Conservation (phyloP, 2,329 filamentous ascomycete species). For the Aspergillus costaricaensis region DNA sequence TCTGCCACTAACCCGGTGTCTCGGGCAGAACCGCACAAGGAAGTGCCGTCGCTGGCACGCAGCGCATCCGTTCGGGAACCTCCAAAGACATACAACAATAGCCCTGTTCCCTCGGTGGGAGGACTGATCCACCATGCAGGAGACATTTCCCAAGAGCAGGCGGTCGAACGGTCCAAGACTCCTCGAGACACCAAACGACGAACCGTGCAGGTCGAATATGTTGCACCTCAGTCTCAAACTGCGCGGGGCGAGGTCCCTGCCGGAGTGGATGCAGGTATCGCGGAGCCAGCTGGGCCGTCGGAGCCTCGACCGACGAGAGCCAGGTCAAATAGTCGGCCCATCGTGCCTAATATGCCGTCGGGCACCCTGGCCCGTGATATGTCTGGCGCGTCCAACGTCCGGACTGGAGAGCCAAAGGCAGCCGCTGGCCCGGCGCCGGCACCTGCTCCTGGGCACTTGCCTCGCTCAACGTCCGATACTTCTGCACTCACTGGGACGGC, state of each 20-base stretch:
- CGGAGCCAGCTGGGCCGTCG: slow-evolving; percentile 20
- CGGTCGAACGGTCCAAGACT: slow-evolving; percentile 64
- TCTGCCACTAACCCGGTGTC: slow-evolving; percentile 9
- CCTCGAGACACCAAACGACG: slow-evolving; percentile 83
- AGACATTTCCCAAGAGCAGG: slow-evolving; percentile 68
- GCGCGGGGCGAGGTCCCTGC: slow-evolving; percentile 61
- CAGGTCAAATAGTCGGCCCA: slow-evolving; percentile 18
- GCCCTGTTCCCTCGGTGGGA: slow-evolving; percentile 47
- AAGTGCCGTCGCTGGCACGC: slow-evolving; percentile 68
- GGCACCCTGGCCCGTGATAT: slow-evolving; percentile 6
- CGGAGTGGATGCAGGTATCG: slow-evolving; percentile 12
- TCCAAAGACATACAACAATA: slow-evolving; percentile 63
- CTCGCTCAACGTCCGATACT: slow-evolving; percentile 61
- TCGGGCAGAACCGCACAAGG: slow-evolving; percentile 50
- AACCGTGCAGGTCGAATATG: slow-evolving; percentile 97
- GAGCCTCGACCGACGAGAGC: slow-evolving; percentile 50
- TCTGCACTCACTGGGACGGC: slow-evolving; percentile 53
- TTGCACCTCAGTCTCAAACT: slow-evolving; percentile 85
- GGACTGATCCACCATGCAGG: slow-evolving; percentile 73
- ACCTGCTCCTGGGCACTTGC: slow-evolving; percentile 53
- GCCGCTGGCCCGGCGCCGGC: slow-evolving; percentile 34
- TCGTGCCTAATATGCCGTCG: slow-evolving; percentile 9
- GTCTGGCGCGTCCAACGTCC: slow-evolving; percentile 9
- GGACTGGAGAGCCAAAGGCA: slow-evolving; percentile 19
- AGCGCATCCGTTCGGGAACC: slow-evolving; percentile 92